Evolutionary conservation across 257 asterid species (phyloP).

Genomic region (Catharanthus roseus): DNA sequence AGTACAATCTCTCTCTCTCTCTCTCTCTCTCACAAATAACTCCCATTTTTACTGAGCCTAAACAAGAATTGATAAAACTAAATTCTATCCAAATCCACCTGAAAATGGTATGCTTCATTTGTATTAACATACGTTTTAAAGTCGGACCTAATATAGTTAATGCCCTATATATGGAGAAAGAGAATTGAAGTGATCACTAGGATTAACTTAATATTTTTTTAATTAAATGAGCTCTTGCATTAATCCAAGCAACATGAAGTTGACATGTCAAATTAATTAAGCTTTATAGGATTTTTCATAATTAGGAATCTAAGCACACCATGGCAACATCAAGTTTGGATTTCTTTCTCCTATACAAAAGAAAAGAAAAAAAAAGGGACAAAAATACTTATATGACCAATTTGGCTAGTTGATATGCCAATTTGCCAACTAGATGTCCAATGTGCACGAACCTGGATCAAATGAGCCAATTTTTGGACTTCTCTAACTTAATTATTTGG

Average conservation of each 20-base stretch:
- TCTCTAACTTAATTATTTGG: not conserved
- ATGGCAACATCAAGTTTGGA: not conserved
- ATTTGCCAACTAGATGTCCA: not conserved
- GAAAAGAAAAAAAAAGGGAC: not conserved
- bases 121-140: too few relatives aligned
- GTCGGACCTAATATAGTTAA: too few relatives aligned
- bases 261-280: not conserved
- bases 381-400: too few relatives aligned
- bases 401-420: not conserved
- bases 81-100: too few relatives aligned
- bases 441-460: not conserved
- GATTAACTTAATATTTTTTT: too few relatives aligned
- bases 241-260: not conserved
- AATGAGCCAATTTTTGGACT: not conserved
- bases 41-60: too few relatives aligned
- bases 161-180: too few relatives aligned
- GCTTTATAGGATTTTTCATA: not conserved
- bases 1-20: too few relatives aligned
- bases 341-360: too few relatives aligned
- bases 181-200: not conserved
- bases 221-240: not conserved
- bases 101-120: too few relatives aligned
- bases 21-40: too few relatives aligned
- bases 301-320: not conserved
- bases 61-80: too few relatives aligned